Base-by-base conservation (phyloP, 306 rosid genomes). In the Sphenostylis stenocarpa region DNA sequence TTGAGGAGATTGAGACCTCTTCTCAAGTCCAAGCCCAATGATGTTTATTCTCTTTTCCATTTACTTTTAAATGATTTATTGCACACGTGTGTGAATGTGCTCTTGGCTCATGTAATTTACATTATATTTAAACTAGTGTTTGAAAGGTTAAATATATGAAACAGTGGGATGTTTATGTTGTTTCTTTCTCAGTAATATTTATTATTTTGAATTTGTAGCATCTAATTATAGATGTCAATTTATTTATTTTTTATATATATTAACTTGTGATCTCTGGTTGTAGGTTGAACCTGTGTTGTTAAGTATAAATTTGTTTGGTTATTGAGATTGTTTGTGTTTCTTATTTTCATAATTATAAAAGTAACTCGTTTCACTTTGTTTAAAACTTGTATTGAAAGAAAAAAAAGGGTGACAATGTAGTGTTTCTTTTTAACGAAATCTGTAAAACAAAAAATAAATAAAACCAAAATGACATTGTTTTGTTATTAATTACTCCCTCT, bases 1-100 rank as follows among this genome's bases (percentile, higher is more conserved):
- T 70, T 15, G 93, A 94, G 81, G 95, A 88, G 63, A 52, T 20
- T 16, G 84, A 88, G 51, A 79, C 17, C 14, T 38, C 86, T 75
- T 76, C 87, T 52, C 66, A 81, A 77, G 23, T 69, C 29, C 39
- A 77, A 71, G 47, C 60, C 20, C 77, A 74, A 51, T 84, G 66
- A 81, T 12, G 4, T 51, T 20, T 19, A 17, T 17, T 52, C 13
- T 23, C 15, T 39, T 61, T 51, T 41, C 5, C 20, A 15, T 49
- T 24, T 17, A 0, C 5, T 55, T 45, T 21, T 43, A 31, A 12
- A 16, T 1, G 19, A 67, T 77, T 71, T n/a, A 68, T 67, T 47
- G 52, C 73, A 19, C 26, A 48, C 16, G 36, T 43, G 16, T 13
- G 0, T 20, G 28, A 31, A 38, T 39, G 60, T 23, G 28, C 21